phyloP scores from a whole-genome alignment of 352 stramenopile genomes.

The Hyaloperonospora arabidopsidis region DNA sequence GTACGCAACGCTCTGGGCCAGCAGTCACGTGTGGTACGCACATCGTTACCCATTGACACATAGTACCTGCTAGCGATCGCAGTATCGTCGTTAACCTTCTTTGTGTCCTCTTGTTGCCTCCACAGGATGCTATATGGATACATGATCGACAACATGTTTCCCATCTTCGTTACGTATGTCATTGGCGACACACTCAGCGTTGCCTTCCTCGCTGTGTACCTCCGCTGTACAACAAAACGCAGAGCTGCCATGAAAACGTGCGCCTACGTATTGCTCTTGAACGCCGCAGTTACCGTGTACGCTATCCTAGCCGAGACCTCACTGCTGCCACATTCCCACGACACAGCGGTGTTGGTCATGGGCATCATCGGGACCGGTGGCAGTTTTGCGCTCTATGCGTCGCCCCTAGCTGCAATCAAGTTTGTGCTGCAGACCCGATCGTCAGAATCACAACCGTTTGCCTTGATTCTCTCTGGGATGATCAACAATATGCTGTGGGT shows the following conservation, averaged over 20 bases:
- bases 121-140: slow-evolving; percentile 58
- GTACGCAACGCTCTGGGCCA: slow-evolving; percentile 56
- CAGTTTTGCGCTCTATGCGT: slow-evolving; percentile 58
- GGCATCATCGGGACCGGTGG: slow-evolving; percentile 44
- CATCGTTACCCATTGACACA: background rate
- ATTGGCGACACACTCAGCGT: slow-evolving; percentile 43
- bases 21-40: slow-evolving; percentile 63
- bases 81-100: background rate
- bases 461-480: slow-evolving; percentile 50
- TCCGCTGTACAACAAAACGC: slow-evolving; percentile 33
- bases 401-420: slow-evolving; percentile 49
- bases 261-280: slow-evolving; percentile 31
- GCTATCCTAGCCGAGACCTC: slow-evolving; percentile 33
- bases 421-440: slow-evolving; percentile 46
- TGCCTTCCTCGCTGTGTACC: slow-evolving; percentile 43
- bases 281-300: slow-evolving; percentile 41
- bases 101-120: background rate
- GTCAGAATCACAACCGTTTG: slow-evolving; percentile 50
- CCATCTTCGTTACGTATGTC: slow-evolving; percentile 43
- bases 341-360: slow-evolving; percentile 28
- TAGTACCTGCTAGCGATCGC: background rate
- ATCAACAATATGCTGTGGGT: slow-evolving; percentile 75
- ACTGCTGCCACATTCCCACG: slow-evolving; percentile 20
- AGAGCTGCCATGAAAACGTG: slow-evolving; percentile 30
- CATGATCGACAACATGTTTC: slow-evolving; percentile 38